Base-by-base conservation (phyloP, 129 eudicot species). In the Tanacetum coccineum region DNA sequence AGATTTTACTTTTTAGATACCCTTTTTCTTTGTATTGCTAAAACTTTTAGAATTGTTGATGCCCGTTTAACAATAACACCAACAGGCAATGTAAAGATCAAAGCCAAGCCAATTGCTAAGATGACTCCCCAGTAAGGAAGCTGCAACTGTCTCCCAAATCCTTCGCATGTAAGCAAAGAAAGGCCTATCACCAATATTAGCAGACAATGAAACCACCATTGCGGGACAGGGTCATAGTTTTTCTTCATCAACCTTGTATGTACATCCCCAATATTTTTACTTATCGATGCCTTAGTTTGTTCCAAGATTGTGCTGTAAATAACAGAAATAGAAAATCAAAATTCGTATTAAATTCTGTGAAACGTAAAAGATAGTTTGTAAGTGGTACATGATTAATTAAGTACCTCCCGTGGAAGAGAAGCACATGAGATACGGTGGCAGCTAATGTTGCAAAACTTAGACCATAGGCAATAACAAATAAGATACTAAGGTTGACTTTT, bases 91-190 rank as follows among this genome's bases (percentile, higher is more conserved):
- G 91, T 88, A 70, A 88, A 88, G 19, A 80, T 22, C 8, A 77
- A 57, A 68, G 96, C 91, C 76, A 88, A 30, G 10, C 78, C 67
- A 9, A 85, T 49, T 48, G 91, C 88, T 56, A 88, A 74, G 20
- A 85, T 19, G 65, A 88, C 80, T 11, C 96, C 96, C 96, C 91
- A 88, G 55, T 85, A 88, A 60, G 96, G 96, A 73, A 85, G 91
- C 60, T 88, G 91, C 39, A 88, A 65, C 52, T 88, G 91, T 67
- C 89, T 81, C 18, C 89, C 92, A 68, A 88, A 88, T 60, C 96
- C 91, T 62, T 88, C 96, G 53, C 89, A 85, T 39, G 89, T 76
- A 28, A 85, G 76, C 78, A 88, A 65, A 11, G 96, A 77, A 9
- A 85, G 64, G 9, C 75, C 89, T 7, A 81, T 64, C 2, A 88